Evolutionary conservation across 768 basidiomycete species (phyloP).

Genomic region (Arthromyces matolae): DNA sequence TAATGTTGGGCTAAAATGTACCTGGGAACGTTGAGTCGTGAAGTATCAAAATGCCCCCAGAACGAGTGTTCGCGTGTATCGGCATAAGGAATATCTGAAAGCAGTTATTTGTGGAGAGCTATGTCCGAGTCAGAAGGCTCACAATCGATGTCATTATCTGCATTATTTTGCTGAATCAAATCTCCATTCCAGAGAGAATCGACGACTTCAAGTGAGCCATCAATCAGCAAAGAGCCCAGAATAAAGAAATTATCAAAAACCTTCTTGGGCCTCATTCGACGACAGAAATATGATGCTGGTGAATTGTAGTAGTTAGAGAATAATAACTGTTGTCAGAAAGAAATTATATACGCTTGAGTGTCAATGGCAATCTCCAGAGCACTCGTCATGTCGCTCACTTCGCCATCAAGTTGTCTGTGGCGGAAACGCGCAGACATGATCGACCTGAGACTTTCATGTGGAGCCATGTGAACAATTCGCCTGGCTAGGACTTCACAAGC

Average conservation of each 20-base stretch:
- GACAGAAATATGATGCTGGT: conserved; percentile 82
- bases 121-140: conserved; percentile 17
- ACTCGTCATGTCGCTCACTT: conserved; percentile 67
- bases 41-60: conserved; percentile 71
- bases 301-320: too few relatives aligned
- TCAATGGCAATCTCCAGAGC: conserved; percentile 92
- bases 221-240: too few relatives aligned
- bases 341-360: conserved; percentile 75
- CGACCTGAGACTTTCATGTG: conserved; percentile 57
- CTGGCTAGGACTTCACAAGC: conserved; percentile 86
- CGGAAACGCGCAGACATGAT: conserved; percentile 80
- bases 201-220: conserved; percentile 53
- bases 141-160: conserved; percentile 78
- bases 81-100: conserved; percentile 63
- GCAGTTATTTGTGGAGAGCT: not conserved
- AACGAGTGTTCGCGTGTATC: conserved; percentile 51
- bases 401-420: conserved; percentile 71
- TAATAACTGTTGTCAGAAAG: too few relatives aligned
- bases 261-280: conserved; percentile 80
- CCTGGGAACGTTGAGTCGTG: conserved; percentile 79
- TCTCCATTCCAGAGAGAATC: conserved; percentile 80
- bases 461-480: conserved; percentile 66
- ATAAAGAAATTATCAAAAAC: too few relatives aligned
- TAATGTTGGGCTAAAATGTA: conserved; percentile 16
- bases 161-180: conserved; percentile 74